Base-by-base conservation (phyloP, 148 eudicot genomes). In the Arbutus unedo region DNA sequence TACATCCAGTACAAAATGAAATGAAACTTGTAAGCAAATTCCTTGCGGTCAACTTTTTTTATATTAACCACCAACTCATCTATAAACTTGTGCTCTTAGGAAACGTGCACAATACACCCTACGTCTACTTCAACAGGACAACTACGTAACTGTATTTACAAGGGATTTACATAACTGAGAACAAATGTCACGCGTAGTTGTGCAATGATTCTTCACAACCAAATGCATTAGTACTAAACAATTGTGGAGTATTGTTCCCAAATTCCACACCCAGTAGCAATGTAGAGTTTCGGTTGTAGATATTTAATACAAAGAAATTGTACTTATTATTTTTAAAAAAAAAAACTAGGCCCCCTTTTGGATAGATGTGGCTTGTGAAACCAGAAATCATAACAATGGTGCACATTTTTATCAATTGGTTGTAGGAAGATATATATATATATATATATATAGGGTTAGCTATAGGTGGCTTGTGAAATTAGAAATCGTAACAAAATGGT, bases 341-440 rank as follows among this genome's bases (percentile, higher is more conserved):
- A 31, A 66, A 25, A 66, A 15, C 43, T 66, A 11, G 41, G 41
- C 43, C 25, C 41, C 1, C 15, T 8, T 23, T 64, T 8, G 14
- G 70, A 64, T 64, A 64, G 67, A 64, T 9, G 70, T 64, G 43
- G 70, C 23, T 14, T 54, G 41, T 23, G 70, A 64, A 64, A 64
- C 10, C 13, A 64, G 21, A 80, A 48, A 15, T 41, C 50, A 15
- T 25, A 10, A 25, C 13, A 19, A 78, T 18, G 51, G 54, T 48
- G 77, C 90, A 76, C 18, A 93, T 84, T 92, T 87, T 84, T 76
- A 62, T 86, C 81, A 86, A 51, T 67, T 82, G 70, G 95, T 76
- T 74, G 92, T 77, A 11, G 99, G 99, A 84, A 96, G 99, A 79
- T 90, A 96, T 31, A 31, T 31, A 31, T 31, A 31, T 31, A 31